A percentile compares a stretch with the other conserved stretches of the same genome.
These are phyloP conservation scores for Penicillium sp. DNA, from an alignment of 2,329 filamentous ascomycete species.

Conservation along the genomic window DNA sequence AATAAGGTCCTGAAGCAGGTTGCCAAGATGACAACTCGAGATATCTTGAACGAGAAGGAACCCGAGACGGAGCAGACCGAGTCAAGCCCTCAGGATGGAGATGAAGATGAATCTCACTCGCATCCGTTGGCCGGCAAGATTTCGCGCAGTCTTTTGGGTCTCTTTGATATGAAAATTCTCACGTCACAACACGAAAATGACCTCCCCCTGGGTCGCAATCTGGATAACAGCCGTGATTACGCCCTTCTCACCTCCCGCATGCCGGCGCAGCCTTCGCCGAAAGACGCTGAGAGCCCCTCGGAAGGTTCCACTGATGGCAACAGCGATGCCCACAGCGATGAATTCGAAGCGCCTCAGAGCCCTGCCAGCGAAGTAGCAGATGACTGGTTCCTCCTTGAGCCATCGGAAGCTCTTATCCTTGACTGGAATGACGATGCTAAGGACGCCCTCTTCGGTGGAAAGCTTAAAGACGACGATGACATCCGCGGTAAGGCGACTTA, in stretches of 20 bases:
- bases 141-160: constrained; percentile 64
- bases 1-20: constrained; percentile 80
- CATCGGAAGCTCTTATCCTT: constrained; percentile 83
- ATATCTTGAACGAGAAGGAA: constrained; percentile 61
- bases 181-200: constrained; percentile 58
- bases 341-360: constrained; percentile 29
- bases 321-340: constrained; percentile 36
- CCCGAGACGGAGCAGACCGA: constrained; percentile 56
- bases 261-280: neutral
- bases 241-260: constrained; percentile 57
- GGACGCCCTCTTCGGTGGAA: constrained; percentile 68
- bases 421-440: constrained; percentile 79
- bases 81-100: constrained; percentile 61
- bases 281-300: constrained; percentile 5
- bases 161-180: constrained; percentile 77
- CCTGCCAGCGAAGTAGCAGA: neutral
- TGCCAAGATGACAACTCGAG: constrained; percentile 74
- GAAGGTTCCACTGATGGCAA: constrained; percentile 20
- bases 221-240: constrained; percentile 64
- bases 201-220: constrained; percentile 71
- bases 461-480: constrained; percentile 46
- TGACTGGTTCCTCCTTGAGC: constrained; percentile 44
- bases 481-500: constrained; percentile 66
- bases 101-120: constrained; percentile 59
- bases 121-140: constrained; percentile 59